A percentile compares a stretch with the other conserved stretches of the same genome.
These are phyloP conservation scores for Solanum megistacrolobum DNA, from an alignment of 257 asterid genomes.

Conservation along the genomic window DNA sequence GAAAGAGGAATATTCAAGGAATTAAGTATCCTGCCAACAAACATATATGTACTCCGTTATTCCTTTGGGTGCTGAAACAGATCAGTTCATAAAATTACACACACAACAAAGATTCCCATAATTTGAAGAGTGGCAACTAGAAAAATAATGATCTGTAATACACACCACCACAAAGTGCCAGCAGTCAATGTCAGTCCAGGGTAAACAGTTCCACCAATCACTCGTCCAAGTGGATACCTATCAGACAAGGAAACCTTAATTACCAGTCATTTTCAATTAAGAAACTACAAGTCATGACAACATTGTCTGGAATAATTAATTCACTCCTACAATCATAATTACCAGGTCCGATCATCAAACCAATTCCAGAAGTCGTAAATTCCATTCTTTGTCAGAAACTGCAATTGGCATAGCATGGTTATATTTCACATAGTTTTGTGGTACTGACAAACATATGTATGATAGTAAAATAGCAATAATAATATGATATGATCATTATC, in stretches of 20 bases:
- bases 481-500: background rate
- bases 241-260: conserved; percentile 3
- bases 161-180: conserved; percentile 83
- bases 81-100: background rate
- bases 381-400: conserved; percentile 84
- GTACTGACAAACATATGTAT: background rate
- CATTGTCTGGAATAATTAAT: background rate
- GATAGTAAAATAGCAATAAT: background rate
- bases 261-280: background rate
- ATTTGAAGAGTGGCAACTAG: background rate
- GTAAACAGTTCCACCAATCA: conserved; percentile 97
- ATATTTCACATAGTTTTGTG: conserved; percentile 2
- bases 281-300: background rate
- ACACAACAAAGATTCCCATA: background rate
- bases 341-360: conserved; percentile 99
- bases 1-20: conserved; percentile 84
- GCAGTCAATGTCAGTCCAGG: conserved; percentile 98
- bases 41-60: background rate
- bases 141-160: background rate
- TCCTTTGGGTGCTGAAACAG: background rate
- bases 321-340: conserved; percentile 15
- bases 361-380: conserved; percentile 99
- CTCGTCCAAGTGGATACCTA: conserved; percentile 99
- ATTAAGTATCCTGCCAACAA: conserved; percentile 71
- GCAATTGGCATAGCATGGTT: conserved; percentile 39